These are phyloP conservation scores for Termitomyces sp. DNA, from an alignment of 768 basidiomycete species.

Conservation along the genomic window DNA sequence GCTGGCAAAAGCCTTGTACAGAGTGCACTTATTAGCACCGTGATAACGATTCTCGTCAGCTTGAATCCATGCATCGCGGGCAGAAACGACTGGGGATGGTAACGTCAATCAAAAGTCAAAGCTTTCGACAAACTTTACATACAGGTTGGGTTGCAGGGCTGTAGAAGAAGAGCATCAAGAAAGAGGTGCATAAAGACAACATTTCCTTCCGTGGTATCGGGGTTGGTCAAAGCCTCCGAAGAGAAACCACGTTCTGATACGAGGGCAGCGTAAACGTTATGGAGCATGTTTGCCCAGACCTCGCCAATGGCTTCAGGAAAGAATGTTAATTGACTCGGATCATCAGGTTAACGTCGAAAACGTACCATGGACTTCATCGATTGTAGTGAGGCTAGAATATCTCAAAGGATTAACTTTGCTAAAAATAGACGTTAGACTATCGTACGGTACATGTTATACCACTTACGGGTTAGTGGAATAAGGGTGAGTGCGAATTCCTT, in stretches of 20 bases:
- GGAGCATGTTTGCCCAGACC: constrained; percentile 44
- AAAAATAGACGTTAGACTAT: not conserved
- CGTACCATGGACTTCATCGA: constrained; percentile 42
- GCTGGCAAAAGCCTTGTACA: constrained; percentile 44
- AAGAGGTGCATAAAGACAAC: constrained; percentile 46
- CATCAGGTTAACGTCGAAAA: not conserved
- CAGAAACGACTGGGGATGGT: constrained; percentile 27
- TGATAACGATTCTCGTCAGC: constrained; percentile 42
- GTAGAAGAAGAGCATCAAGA: constrained; percentile 42
- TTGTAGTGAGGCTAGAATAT: constrained; percentile 31
- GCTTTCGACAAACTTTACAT: constrained; percentile 6
- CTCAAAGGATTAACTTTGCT: constrained; percentile 36
- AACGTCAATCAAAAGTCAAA: not conserved
- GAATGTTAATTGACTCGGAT: not conserved
- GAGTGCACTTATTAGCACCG: constrained; percentile 37
- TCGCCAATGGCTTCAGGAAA: constrained; percentile 42
- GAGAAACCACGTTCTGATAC: constrained; percentile 31
- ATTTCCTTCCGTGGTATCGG: constrained; percentile 38
- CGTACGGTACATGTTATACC: not conserved
- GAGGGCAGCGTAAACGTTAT: constrained; percentile 36
- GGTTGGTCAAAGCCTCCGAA: constrained; percentile 31
- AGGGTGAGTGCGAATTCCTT: constrained; percentile 48
- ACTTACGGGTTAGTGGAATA: constrained; percentile 47
- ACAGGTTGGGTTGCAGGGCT: constrained; percentile 48
- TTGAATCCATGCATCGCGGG: constrained; percentile 47